Evolutionary conservation across 2,329 filamentous ascomycete species (phyloP).

Genomic region (Penicillium crustosum): DNA sequence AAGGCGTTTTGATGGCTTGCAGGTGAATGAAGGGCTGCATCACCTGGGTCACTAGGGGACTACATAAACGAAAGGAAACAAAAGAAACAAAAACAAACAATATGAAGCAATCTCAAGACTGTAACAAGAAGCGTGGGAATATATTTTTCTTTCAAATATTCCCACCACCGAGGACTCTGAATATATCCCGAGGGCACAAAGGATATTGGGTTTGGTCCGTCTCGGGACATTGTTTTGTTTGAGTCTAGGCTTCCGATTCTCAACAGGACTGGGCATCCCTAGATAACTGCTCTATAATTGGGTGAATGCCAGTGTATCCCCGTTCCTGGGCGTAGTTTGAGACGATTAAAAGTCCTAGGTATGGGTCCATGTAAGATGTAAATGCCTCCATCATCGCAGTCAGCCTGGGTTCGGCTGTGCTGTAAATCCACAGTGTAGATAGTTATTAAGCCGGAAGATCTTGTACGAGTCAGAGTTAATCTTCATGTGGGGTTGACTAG

Average conservation of each 20-base stretch:
- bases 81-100: background rate
- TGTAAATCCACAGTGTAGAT: background rate
- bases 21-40: background rate
- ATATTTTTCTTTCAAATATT: background rate
- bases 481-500: conserved; percentile 1
- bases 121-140: background rate
- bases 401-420: background rate
- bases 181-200: background rate
- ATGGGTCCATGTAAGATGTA: background rate
- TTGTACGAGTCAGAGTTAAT: background rate
- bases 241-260: background rate
- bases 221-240: background rate
- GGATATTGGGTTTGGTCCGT: background rate
- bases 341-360: background rate
- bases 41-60: background rate
- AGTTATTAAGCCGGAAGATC: background rate
- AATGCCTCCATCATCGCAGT: background rate
- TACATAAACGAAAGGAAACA: background rate
- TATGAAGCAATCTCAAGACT: background rate
- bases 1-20: background rate
- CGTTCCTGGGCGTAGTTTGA: background rate
- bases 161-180: background rate
- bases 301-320: background rate
- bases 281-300: background rate
- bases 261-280: background rate